phyloP scores from a whole-genome alignment of 179 eudicot species.

The Monotropa hypopitys region DNA sequence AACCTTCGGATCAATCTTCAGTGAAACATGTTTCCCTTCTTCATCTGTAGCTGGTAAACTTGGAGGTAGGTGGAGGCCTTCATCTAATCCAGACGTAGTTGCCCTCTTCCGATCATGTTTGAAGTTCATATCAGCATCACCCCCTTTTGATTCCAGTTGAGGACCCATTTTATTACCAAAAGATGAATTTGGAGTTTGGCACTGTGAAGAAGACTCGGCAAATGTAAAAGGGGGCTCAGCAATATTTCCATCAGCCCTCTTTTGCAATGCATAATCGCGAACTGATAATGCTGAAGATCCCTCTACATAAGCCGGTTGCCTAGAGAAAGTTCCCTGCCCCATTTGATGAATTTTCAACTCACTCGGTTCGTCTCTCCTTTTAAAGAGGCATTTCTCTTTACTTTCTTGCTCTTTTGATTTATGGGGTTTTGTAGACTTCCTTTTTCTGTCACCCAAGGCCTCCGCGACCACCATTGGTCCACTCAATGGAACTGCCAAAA shows the following conservation, averaged over 20 bases:
- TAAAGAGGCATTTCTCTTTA: constrained; percentile 66
- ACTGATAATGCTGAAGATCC: constrained; percentile 22
- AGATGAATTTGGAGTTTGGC: constrained; percentile 4
- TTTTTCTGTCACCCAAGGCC: constrained; percentile 41
- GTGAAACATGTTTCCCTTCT: not conserved
- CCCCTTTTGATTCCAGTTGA: not conserved
- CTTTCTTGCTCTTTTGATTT: constrained; percentile 50
- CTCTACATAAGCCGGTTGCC: constrained; percentile 28
- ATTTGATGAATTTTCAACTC: constrained; percentile 20
- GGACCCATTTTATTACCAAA: not conserved
- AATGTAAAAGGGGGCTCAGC: constrained; percentile 1
- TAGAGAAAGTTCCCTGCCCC: constrained; percentile 22
- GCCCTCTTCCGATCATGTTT: constrained; percentile 1
- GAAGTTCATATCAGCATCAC: not conserved
- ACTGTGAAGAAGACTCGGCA: constrained; percentile 1
- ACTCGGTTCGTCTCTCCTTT: constrained; percentile 55
- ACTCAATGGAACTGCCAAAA: constrained; percentile 69
- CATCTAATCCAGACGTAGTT: not conserved
- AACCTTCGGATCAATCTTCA: not conserved
- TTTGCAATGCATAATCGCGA: constrained; percentile 39
- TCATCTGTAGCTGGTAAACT: not conserved
- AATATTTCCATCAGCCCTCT: constrained; percentile 21
- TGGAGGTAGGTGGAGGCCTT: not conserved
- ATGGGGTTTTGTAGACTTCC: constrained; percentile 33
- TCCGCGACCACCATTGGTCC: constrained; percentile 76